Percentiles rank a stretch among this genome's conserved stretches.
These are phyloP conservation scores for Fusarium sp. DNA, from an alignment of 2,329 filamentous ascomycete genomes.

Conservation along the genomic window DNA sequence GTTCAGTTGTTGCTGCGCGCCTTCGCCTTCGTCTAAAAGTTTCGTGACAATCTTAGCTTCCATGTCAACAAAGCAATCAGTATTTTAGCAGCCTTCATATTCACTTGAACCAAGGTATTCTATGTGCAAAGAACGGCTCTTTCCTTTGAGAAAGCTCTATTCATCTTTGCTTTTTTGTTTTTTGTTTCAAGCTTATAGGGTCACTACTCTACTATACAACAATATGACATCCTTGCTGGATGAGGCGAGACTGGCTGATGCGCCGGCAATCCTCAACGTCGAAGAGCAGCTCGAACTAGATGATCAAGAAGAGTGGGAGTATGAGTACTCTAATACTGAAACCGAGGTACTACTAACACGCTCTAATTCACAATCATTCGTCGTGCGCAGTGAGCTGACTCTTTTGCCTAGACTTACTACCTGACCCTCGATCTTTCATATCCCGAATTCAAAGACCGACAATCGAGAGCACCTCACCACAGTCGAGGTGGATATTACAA, in stretches of 20 bases:
- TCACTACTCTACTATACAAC: background rate
- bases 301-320: conserved; percentile 76
- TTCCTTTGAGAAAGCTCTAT: no score
- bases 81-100: background rate
- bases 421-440: conserved; percentile 75
- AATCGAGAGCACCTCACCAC: conserved; percentile 57
- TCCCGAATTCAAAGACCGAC: conserved; percentile 67
- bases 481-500: conserved; percentile 65
- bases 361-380: background rate
- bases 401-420: conserved; percentile 71
- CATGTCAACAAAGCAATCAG: conserved; percentile 21
- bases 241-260: conserved; percentile 40
- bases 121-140: no score
- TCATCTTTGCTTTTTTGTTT: no score
- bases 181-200: no score
- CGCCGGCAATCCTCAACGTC: conserved; percentile 49
- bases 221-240: conserved; percentile 38
- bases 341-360: conserved; percentile 64
- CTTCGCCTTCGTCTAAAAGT: background rate
- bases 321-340: conserved; percentile 76
- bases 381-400: conserved; percentile 21
- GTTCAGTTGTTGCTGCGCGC: background rate
- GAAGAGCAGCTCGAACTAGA: conserved; percentile 53
- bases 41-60: conserved; percentile 11
- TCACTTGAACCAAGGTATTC: background rate